phyloP scores from a whole-genome alignment of 352 stramenopile species.

The Pythium brassicae region DNA sequence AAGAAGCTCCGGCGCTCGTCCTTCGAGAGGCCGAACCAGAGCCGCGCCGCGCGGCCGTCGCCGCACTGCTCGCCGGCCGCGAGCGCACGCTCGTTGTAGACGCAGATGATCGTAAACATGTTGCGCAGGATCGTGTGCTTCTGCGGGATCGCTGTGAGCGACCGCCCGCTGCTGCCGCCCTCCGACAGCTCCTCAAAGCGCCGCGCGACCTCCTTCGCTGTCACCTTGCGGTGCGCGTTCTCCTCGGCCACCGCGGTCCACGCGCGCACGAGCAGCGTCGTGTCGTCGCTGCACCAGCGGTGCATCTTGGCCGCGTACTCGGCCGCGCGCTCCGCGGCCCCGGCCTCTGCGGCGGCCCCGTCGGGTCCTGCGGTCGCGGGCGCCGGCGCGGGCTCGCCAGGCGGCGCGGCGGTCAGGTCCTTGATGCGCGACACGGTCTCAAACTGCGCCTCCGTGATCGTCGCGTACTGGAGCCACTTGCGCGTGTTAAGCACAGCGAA shows the following conservation, averaged over 20 bases:
- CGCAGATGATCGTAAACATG: constrained; percentile 3
- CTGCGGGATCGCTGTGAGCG: background rate
- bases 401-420: background rate
- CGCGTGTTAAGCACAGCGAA: background rate
- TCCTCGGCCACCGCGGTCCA: background rate
- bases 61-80: background rate
- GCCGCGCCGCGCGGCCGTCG: background rate
- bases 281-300: background rate
- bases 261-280: constrained; percentile 1
- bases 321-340: background rate
- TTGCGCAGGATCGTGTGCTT: constrained; percentile 4
- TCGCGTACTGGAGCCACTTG: constrained; percentile 3
- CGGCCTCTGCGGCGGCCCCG: background rate
- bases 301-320: constrained; percentile 1
- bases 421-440: background rate
- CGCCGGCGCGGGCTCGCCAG: background rate
- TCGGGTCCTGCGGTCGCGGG: too few relatives aligned
- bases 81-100: constrained; percentile 2
- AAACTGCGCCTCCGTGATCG: background rate
- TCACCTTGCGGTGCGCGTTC: background rate
- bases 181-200: background rate
- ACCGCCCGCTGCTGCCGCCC: background rate
- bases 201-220: background rate
- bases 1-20: constrained; percentile 2
- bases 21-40: constrained; percentile 1